A percentile compares a stretch with the other conserved stretches of the same genome.
Evolutionary conservation across 352 stramenopile species (phyloP).

Genomic region (Phytophthora idaei): DNA sequence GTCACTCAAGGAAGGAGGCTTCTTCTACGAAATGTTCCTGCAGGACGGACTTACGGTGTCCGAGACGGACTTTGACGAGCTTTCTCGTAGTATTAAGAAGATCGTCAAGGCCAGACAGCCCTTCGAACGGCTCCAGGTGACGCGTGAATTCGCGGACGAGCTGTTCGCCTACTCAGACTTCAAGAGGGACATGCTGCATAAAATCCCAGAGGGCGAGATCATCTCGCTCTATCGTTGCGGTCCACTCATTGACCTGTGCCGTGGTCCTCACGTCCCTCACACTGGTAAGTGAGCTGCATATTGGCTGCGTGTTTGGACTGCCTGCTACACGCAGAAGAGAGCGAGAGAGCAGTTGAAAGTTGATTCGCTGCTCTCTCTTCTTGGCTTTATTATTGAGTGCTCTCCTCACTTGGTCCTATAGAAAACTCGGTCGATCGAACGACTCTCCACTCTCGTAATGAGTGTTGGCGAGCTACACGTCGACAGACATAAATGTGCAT

Average conservation of each 20-base stretch:
- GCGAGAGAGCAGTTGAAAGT: conserved; percentile 75
- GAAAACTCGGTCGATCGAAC: conserved; percentile 53
- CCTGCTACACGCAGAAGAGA: conserved; percentile 83
- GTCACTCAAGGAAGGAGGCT: conserved; percentile 94
- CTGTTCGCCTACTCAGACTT: conserved; percentile 95
- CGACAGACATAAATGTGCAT: conserved; percentile 53
- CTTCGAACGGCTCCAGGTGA: conserved; percentile 92
- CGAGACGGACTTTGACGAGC: conserved; percentile 71
- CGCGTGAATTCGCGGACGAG: conserved; percentile 91
- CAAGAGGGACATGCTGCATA: conserved; percentile 97
- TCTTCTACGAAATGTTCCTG: conserved; percentile 98
- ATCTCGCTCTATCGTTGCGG: conserved; percentile 98
- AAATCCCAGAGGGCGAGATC: conserved; percentile 93
- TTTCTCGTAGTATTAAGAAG: conserved; percentile 93
- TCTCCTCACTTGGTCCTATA: conserved; percentile 55
- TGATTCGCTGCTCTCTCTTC: conserved; percentile 16
- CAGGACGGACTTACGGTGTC: conserved; percentile 69
- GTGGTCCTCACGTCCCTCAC: conserved; percentile 95
- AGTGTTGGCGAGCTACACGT: conserved; percentile 84
- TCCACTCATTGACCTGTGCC: conserved; percentile 97
- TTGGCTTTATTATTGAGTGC: conserved; percentile 9
- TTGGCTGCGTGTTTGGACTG: conserved; percentile 33
- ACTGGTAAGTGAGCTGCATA: conserved; percentile 72
- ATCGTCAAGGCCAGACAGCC: conserved; percentile 95
- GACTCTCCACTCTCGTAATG: conserved; percentile 79